phyloP scores from a whole-genome alignment of 805 yeast genomes.

The Candida awuae region DNA sequence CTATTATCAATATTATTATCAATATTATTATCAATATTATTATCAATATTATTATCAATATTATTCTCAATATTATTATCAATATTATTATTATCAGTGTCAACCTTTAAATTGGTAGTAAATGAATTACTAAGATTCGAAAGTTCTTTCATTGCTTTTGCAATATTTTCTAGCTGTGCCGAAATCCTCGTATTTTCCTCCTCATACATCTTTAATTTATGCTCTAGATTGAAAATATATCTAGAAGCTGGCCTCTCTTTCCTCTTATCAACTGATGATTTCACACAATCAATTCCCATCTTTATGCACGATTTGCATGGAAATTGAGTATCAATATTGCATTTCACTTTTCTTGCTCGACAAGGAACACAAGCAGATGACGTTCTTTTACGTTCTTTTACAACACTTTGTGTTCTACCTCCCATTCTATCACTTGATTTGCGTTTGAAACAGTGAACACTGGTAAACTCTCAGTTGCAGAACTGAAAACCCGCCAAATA shows the following conservation, averaged over 20 bases:
- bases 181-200: conserved; percentile 4
- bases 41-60: too few relatives aligned
- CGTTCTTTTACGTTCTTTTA: too few relatives aligned
- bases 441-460: too few relatives aligned
- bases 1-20: too few relatives aligned
- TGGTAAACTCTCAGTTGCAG: too few relatives aligned
- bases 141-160: conserved; percentile 2
- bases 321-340: conserved; percentile 9
- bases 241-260: conserved; percentile 10
- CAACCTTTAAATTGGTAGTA: too few relatives aligned
- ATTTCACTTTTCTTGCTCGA: conserved; percentile 17
- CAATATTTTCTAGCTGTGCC: conserved; percentile 3
- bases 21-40: too few relatives aligned
- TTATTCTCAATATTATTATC: too few relatives aligned
- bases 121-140: background rate
- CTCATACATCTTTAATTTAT: conserved; percentile 10
- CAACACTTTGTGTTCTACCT: too few relatives aligned
- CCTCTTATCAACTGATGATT: conserved; percentile 14
- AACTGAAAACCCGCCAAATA: too few relatives aligned
- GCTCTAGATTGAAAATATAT: conserved; percentile 1
- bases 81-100: too few relatives aligned
- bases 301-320: conserved; percentile 18
- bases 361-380: conserved; percentile 17
- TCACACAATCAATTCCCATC: conserved; percentile 10
- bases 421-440: too few relatives aligned